Evolutionary conservation across 1,284 basidiomycete species (phyloP).

Genomic region (Cryptococcus jaspeensis): DNA sequence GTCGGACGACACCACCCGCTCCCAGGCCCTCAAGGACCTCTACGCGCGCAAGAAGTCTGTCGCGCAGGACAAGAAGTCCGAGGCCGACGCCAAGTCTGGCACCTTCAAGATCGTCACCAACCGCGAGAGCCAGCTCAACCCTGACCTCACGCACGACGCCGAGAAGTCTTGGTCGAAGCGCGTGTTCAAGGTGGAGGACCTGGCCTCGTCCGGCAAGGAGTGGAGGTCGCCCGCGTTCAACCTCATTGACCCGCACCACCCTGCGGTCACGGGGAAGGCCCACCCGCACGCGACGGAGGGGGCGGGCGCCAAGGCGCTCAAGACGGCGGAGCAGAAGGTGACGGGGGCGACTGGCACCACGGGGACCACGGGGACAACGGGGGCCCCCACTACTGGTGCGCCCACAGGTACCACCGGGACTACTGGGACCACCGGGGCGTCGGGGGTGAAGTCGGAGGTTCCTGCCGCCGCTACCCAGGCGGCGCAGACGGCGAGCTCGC

Average conservation of each 20-base stretch:
- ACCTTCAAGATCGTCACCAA: slow-evolving; percentile 43
- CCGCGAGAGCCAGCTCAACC: slow-evolving; percentile 35
- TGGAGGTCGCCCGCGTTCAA: slow-evolving; percentile 49
- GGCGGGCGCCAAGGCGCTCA: slow-evolving; percentile 14
- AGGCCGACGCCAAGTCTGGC: slow-evolving; percentile 44
- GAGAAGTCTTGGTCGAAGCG: slow-evolving; percentile 36
- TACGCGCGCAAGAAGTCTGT: slow-evolving; percentile 53
- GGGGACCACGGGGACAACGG: too few relatives aligned
- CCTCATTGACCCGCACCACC: slow-evolving; percentile 37
- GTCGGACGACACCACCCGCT: slow-evolving; percentile 57
- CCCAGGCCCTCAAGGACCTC: slow-evolving; percentile 68
- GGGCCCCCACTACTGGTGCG: too few relatives aligned
- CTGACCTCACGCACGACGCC: slow-evolving; percentile 30
- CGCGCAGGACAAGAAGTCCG: slow-evolving; percentile 44
- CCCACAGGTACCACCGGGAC: too few relatives aligned
- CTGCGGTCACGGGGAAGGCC: slow-evolving; percentile 38
- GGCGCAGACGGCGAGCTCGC: too few relatives aligned
- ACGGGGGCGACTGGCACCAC: not conserved
- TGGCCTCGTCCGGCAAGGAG: slow-evolving; percentile 30
- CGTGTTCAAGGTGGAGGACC: slow-evolving; percentile 39
- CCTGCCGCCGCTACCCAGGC: too few relatives aligned
- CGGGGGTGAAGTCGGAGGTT: too few relatives aligned
- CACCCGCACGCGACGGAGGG: slow-evolving; percentile 31
- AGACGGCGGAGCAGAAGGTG: not conserved
- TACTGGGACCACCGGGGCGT: too few relatives aligned